These are phyloP conservation scores for Tylopilus balloui DNA, from an alignment of 768 basidiomycete species.

Conservation along the genomic window DNA sequence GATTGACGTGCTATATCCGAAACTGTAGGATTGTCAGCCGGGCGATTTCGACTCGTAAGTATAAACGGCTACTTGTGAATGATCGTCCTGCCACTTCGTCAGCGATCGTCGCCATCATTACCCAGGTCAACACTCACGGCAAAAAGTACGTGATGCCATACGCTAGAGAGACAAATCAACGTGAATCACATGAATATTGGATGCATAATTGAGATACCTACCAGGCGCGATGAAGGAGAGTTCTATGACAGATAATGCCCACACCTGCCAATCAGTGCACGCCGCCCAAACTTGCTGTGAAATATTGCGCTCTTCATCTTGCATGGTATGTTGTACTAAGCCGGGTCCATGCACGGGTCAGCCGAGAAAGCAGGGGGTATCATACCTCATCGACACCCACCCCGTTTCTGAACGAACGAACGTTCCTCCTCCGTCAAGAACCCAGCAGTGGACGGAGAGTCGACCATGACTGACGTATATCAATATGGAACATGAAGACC, in stretches of 20 bases:
- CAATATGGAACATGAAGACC: background rate
- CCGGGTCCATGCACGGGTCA: background rate
- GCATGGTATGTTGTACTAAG: background rate
- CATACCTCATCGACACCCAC: background rate
- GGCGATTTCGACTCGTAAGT: too few species aligned
- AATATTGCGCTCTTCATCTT: background rate
- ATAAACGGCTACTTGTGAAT: background rate
- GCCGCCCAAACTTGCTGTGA: background rate
- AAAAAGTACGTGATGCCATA: conserved; percentile 5
- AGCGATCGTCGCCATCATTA: background rate
- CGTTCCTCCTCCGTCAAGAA: conserved; percentile 1
- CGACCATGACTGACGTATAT: conserved; percentile 3
- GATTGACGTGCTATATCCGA: background rate
- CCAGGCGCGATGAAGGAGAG: background rate
- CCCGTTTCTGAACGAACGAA: background rate
- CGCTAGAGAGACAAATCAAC: background rate
- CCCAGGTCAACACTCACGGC: background rate
- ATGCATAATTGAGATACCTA: background rate
- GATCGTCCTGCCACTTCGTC: conserved; percentile 1
- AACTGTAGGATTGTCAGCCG: background rate
- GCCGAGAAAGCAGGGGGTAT: background rate
- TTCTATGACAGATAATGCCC: background rate
- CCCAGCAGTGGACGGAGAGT: background rate
- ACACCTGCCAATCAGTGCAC: conserved; percentile 5
- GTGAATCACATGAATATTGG: background rate